These are phyloP conservation scores for Escovopsis weberi DNA, from an alignment of 2,329 filamentous ascomycete genomes.

Conservation along the genomic window DNA sequence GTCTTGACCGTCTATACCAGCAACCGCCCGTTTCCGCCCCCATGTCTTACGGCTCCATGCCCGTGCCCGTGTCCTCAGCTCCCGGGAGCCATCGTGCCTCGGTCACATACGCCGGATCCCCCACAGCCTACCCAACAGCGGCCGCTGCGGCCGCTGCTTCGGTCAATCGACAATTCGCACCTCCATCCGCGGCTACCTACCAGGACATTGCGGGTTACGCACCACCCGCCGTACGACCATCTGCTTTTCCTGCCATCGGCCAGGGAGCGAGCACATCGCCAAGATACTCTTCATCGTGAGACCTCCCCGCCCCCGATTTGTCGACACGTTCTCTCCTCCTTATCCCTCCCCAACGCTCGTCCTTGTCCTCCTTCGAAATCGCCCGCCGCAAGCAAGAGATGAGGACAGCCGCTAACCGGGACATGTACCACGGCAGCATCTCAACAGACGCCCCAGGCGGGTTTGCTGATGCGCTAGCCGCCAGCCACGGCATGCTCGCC, in stretches of 20 bases:
- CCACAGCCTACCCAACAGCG: slow-evolving; percentile 50
- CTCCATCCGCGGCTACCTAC: slow-evolving; percentile 51
- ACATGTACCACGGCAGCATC: slow-evolving; percentile 20
- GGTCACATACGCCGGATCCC: slow-evolving; percentile 23
- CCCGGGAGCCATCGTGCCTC: slow-evolving; percentile 31
- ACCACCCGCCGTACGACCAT: slow-evolving; percentile 44
- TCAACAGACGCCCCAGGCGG: slow-evolving; percentile 45
- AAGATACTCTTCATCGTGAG: slow-evolving; percentile 77
- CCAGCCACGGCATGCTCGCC: slow-evolving; percentile 85
- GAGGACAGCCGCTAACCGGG: slow-evolving; percentile 17
- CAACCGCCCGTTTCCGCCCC: slow-evolving; percentile 31
- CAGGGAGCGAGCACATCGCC: slow-evolving; percentile 41
- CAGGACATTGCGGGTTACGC: slow-evolving; percentile 61
- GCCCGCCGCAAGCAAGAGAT: no score
- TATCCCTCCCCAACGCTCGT: slow-evolving; percentile 3
- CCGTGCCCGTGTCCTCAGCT: slow-evolving; percentile 58
- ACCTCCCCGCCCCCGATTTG: no score
- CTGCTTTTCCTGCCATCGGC: slow-evolving; percentile 33
- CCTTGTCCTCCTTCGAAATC: no score
- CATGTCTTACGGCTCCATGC: slow-evolving; percentile 56
- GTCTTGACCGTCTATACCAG: slow-evolving; percentile 52
- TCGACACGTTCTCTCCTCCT: slow-evolving; percentile 14
- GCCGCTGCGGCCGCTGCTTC: slow-evolving; percentile 40
- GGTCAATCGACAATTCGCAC: slow-evolving; percentile 49
- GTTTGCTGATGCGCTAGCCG: slow-evolving; percentile 82